Conservation (phyloP, 257 asterid species). For the Solanum chiquidenum region DNA sequence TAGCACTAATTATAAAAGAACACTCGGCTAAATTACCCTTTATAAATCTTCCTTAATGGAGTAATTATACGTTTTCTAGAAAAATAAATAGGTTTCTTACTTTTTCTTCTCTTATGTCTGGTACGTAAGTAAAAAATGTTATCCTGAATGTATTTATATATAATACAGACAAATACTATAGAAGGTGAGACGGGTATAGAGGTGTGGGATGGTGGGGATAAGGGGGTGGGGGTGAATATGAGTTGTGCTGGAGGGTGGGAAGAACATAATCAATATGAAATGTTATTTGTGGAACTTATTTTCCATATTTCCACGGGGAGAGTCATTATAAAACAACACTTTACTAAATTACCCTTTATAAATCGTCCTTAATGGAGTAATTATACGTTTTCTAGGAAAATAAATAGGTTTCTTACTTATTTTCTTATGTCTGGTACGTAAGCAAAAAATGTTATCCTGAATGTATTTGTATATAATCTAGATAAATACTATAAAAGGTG, state of each 20-base stretch:
- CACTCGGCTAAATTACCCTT: neutral
- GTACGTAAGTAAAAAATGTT: neutral
- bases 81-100: neutral
- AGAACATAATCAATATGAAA: neutral
- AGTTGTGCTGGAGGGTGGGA: too few relatives aligned
- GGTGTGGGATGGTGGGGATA: neutral
- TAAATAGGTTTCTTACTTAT: too few relatives aligned
- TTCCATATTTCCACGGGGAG: too few relatives aligned
- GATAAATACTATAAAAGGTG: neutral
- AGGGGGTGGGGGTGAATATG: neutral
- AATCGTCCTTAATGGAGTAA: too few relatives aligned
- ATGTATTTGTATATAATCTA: neutral
- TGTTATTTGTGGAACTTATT: neutral
- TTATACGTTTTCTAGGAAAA: too few relatives aligned
- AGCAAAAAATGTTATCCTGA: neutral
- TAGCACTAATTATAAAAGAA: too few relatives aligned
- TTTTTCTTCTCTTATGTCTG: accelerated
- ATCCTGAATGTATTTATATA: neutral
- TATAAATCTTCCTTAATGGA: too few relatives aligned
- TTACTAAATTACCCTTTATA: too few relatives aligned
- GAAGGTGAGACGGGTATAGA: accelerated
- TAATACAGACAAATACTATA: neutral
- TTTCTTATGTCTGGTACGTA: neutral
- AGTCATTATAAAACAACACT: neutral
- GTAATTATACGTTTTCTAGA: neutral